A percentile compares a stretch with the other conserved stretches of the same genome.
phyloP scores from a whole-genome alignment of 2,329 filamentous ascomycete genomes.

The Acarospora socialis region DNA sequence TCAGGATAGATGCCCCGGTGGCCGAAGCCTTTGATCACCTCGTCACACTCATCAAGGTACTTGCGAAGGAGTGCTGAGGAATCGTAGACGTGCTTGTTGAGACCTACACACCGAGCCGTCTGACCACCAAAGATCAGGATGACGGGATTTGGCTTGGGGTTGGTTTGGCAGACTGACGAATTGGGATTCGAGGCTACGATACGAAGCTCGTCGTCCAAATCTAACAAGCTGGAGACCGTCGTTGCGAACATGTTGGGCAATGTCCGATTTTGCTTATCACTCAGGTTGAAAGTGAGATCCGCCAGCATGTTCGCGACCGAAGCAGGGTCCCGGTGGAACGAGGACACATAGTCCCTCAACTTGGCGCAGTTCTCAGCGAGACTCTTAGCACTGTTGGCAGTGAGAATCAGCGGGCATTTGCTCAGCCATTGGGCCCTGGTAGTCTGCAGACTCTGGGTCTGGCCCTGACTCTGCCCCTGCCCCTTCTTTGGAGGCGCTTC shows the following conservation, averaged over 20 bases:
- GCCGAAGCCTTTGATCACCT: constrained; percentile 15
- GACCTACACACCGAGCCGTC: constrained; percentile 9
- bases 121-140: constrained; percentile 22
- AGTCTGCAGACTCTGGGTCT: constrained; percentile 1
- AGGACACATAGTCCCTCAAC: no score
- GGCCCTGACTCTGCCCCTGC: no score
- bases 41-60: constrained; percentile 20
- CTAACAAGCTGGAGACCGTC: no score
- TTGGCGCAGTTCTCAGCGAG: not conserved
- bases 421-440: not conserved
- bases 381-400: not conserved
- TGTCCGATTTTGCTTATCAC: no score
- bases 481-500: no score
- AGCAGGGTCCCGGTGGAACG: no score
- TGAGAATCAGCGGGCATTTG: not conserved
- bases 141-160: constrained; percentile 12
- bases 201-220: no score
- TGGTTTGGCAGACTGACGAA: no score
- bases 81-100: constrained; percentile 12
- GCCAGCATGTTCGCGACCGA: no score
- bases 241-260: no score
- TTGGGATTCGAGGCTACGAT: no score
- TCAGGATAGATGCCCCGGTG: constrained; percentile 17
- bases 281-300: no score
- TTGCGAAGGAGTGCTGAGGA: constrained; percentile 13